Base-by-base conservation (phyloP, 768 basidiomycete species). In the Pilatotrama ljubarskyi region DNA sequence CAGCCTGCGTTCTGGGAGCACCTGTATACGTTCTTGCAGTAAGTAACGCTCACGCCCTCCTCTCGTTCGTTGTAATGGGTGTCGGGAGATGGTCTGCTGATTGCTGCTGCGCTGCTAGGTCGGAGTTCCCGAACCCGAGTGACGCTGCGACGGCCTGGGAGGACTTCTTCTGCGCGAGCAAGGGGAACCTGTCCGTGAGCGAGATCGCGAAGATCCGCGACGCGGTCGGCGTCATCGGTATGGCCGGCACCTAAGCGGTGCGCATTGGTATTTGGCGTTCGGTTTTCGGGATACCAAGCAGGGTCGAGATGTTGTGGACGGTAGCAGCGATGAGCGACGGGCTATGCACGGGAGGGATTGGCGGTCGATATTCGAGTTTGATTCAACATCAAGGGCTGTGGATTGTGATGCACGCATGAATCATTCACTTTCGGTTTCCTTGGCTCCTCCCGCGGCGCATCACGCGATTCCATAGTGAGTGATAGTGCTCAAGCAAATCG, bases 191-290 rank as follows among this genome's bases (percentile, higher is more conserved):
- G 67, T 90, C 85, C 17, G 86, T 93, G 0, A 86, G 80, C 61
- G 92, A 98, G 70, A 92, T 97, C 57, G 96, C 96, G 14, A 91
- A 84, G 78, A 94, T 98, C 67, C 82, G 96, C 48, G 96, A 98
- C 71, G 78, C 80, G 20, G 90, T 94, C 17, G 94, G 94, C 5
- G 82, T 96, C 24, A 80, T 85, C 41, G 95, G 94, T 26, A 95
- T 95, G 93, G 90, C 86, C 20, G 93, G 93, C 13, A 86, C 82
- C 53, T 92, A 70, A 75, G 20, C 11, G n/a, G n/a, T n/a, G n/a
- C n/a, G n/a, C n/a, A n/a, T n/a, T n/a, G 38, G 38, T 14, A 3
- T 14, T 5, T 13, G 38, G 13, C 8, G 42, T 22, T 43, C 17
- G 42, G 6, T 14, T 24, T 11, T 5, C 7, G 22, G 43, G 43